phyloP scores from a whole-genome alignment of 192 early-diverging fungal species.

The Endogone sp. region DNA sequence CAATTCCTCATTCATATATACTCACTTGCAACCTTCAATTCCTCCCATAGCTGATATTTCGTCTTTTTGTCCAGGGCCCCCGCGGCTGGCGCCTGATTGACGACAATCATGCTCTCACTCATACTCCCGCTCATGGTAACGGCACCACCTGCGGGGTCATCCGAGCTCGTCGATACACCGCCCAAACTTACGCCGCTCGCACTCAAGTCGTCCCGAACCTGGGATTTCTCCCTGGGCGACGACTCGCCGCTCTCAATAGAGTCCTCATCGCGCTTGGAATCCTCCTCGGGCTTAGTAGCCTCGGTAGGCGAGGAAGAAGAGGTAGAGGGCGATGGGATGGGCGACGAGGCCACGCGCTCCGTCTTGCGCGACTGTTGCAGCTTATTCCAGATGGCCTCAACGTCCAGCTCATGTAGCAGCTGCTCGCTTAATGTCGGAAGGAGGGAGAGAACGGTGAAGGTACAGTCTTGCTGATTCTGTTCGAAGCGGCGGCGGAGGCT shows the following conservation, averaged over 20 bases:
- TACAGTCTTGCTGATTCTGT: slow-evolving; percentile 91
- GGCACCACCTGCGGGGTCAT: too few relatives aligned
- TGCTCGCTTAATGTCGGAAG: slow-evolving; percentile 79
- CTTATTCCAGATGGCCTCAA: slow-evolving; percentile 66
- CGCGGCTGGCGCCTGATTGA: slow-evolving; percentile 5
- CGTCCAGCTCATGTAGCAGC: slow-evolving; percentile 71
- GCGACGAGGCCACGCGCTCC: slow-evolving; percentile 5
- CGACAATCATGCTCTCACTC: too few relatives aligned
- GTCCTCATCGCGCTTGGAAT: too few relatives aligned
- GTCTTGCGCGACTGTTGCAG: slow-evolving; percentile 53
- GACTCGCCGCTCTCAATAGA: too few relatives aligned
- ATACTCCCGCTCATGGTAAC: too few relatives aligned
- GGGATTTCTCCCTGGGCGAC: too few relatives aligned
- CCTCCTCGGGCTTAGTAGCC: too few relatives aligned
- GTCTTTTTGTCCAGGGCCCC: slow-evolving; percentile 33
- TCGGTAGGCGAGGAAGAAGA: not conserved
- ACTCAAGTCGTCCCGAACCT: too few relatives aligned
- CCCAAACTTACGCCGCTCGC: not conserved
- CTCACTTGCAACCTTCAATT: slow-evolving; percentile 82
- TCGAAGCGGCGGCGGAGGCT: slow-evolving; percentile 88
- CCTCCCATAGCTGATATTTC: slow-evolving; percentile 81
- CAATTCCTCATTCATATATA: slow-evolving; percentile 7
- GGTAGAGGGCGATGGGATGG: slow-evolving; percentile 29
- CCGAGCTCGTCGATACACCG: not conserved
- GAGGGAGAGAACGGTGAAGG: slow-evolving; percentile 78